phyloP scores from a whole-genome alignment of 2,329 filamentous ascomycete species.

The Talaromyces sp. region DNA sequence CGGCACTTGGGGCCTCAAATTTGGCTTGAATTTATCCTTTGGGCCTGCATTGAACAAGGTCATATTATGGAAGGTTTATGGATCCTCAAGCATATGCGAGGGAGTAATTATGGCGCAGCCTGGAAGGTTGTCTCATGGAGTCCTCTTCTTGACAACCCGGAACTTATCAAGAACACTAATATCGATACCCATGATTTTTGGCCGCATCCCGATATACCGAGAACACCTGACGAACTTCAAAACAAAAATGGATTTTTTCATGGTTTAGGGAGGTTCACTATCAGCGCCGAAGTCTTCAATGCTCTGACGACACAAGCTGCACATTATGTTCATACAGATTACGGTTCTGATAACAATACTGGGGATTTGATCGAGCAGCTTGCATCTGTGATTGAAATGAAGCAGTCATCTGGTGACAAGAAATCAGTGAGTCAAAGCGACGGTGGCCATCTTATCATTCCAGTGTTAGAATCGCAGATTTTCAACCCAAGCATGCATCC shows the following conservation, averaged over 20 bases:
- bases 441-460: constrained; percentile 37
- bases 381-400: constrained; percentile 22
- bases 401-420: constrained; percentile 8
- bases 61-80: constrained; percentile 40
- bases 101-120: constrained; percentile 23
- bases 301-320: constrained; percentile 36
- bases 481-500: constrained; percentile 46
- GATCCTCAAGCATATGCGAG: constrained; percentile 36
- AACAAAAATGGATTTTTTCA: constrained; percentile 28
- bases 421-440: constrained; percentile 18
- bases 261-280: constrained; percentile 45
- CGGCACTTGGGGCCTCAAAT: constrained; percentile 46
- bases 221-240: constrained; percentile 13
- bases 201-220: constrained; percentile 29
- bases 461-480: constrained; percentile 50
- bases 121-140: constrained; percentile 45
- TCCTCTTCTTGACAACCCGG: constrained; percentile 27
- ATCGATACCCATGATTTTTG: constrained; percentile 36
- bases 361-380: constrained; percentile 7
- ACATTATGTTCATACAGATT: constrained; percentile 17
- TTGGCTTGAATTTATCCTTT: constrained; percentile 50
- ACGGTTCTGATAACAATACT: constrained; percentile 40
- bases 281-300: constrained; percentile 57
- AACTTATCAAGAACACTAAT: constrained; percentile 32
- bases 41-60: constrained; percentile 49